phyloP scores from a whole-genome alignment of 768 basidiomycete species.

The Holtermannia corniformis region DNA sequence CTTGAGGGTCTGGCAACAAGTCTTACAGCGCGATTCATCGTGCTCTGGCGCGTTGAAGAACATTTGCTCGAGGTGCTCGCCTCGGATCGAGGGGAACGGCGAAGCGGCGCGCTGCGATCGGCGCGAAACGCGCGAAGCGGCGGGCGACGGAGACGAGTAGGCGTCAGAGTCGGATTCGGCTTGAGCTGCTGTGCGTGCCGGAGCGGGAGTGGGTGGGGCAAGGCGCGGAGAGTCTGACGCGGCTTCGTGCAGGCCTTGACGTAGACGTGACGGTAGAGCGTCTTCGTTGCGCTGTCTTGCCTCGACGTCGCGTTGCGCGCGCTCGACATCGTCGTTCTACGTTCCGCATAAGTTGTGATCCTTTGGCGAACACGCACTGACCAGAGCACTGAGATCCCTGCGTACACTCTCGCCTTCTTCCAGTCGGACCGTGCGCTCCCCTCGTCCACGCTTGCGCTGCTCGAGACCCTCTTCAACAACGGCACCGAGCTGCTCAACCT shows the following conservation, averaged over 20 bases:
- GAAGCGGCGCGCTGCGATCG: slow-evolving; percentile 36
- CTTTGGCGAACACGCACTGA: slow-evolving; percentile 3
- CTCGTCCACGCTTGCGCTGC: slow-evolving; percentile 55
- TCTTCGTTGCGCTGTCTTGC: slow-evolving; percentile 45
- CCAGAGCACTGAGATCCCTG: slow-evolving; percentile 15
- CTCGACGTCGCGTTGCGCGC: slow-evolving; percentile 58
- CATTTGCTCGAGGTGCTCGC: slow-evolving; percentile 62
- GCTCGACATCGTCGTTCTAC: slow-evolving; percentile 50
- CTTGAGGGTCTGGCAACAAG: background rate
- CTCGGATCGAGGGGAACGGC: slow-evolving; percentile 76
- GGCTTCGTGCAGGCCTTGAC: slow-evolving; percentile 12
- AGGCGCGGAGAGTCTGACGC: background rate
- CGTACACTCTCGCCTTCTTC: too few relatives aligned
- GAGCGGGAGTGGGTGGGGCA: slow-evolving; percentile 18
- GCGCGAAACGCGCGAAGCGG: background rate
- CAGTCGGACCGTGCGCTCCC: slow-evolving; percentile 36
- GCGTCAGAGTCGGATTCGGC: slow-evolving; percentile 10
- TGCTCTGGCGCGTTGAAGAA: slow-evolving; percentile 65
- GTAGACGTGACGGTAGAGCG: slow-evolving; percentile 21
- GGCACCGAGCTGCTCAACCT: slow-evolving; percentile 75
- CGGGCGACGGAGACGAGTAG: slow-evolving; percentile 9
- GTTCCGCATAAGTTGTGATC: slow-evolving; percentile 7
- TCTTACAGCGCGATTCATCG: background rate
- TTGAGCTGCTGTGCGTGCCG: background rate
- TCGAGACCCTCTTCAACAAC: slow-evolving; percentile 80